A percentile compares a stretch with the other conserved stretches of the same genome.
These are phyloP conservation scores for Grosmannia penicillata DNA, from an alignment of 2,329 filamentous ascomycete species.

Conservation along the genomic window DNA sequence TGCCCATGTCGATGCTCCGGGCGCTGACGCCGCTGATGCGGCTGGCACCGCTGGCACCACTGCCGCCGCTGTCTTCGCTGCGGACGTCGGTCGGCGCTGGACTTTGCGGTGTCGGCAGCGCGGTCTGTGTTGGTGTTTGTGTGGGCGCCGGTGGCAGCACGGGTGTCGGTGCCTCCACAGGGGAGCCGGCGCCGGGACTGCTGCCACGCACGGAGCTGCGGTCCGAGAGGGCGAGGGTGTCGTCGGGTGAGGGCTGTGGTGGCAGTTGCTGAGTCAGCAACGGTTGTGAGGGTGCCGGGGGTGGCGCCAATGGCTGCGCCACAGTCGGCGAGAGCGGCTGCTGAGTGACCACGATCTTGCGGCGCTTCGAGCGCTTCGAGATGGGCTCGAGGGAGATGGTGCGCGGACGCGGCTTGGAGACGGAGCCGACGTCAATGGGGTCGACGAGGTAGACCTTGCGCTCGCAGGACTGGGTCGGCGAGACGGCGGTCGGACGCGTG, in stretches of 20 bases:
- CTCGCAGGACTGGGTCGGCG: conserved; percentile 66
- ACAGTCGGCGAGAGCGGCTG: not conserved
- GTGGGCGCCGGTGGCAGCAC: not conserved
- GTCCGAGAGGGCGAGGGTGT: conserved; percentile 18
- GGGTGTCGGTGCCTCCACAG: conserved; percentile 23
- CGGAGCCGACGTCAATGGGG: conserved; percentile 66
- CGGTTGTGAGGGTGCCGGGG: not conserved
- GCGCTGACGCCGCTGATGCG: conserved; percentile 35
- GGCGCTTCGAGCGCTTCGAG: conserved; percentile 52
- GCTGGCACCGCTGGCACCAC: conserved; percentile 51
- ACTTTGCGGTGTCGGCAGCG: conserved; percentile 16
- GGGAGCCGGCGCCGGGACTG: conserved; percentile 7
- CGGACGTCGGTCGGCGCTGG: conserved; percentile 38
- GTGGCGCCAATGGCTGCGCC: not conserved
- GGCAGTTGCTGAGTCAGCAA: not conserved
- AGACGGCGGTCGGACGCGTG: conserved; percentile 76
- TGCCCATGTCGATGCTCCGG: no score
- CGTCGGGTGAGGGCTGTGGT: conserved; percentile 12
- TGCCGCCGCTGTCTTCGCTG: conserved; percentile 60
- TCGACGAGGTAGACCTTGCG: conserved; percentile 68
- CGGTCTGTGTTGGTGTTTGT: conserved; percentile 9
- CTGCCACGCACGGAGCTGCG: not conserved
- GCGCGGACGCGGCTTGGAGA: conserved; percentile 60
- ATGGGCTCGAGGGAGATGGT: conserved; percentile 82
- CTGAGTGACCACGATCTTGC: conserved; percentile 30